phyloP scores from a whole-genome alignment of 164 flowering plant genomes.

The Vitis amurensis region DNA sequence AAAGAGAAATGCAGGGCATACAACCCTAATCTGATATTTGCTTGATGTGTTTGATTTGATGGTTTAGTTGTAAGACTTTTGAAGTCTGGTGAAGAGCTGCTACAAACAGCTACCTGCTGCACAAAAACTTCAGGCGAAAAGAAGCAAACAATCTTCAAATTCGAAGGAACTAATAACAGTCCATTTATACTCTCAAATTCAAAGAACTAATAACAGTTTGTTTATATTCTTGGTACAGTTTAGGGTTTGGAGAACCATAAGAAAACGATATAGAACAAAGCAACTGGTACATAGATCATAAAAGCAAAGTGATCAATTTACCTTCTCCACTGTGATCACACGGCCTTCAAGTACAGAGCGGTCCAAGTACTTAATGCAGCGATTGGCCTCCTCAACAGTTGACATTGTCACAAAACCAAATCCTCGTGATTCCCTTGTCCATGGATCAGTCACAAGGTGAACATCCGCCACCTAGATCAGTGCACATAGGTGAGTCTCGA shows the following conservation, averaged over 20 bases:
- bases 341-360: slow-evolving; percentile 86
- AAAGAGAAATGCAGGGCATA: slow-evolving; percentile 85
- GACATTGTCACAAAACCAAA: slow-evolving; percentile 96
- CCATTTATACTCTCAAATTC: slow-evolving; percentile 7
- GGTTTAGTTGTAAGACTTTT: slow-evolving; percentile 54
- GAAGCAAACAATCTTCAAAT: slow-evolving; percentile 51
- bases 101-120: slow-evolving; percentile 91
- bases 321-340: slow-evolving; percentile 93
- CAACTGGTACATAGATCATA: neutral
- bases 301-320: slow-evolving; percentile 12
- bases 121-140: slow-evolving; percentile 70
- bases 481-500: neutral
- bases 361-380: slow-evolving; percentile 78
- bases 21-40: slow-evolving; percentile 90
- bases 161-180: slow-evolving; percentile 19
- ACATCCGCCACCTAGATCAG: slow-evolving; percentile 68
- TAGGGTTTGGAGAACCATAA: too few species aligned
- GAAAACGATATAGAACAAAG: neutral
- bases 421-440: slow-evolving; percentile 93
- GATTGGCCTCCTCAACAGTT: slow-evolving; percentile 60
- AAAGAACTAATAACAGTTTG: too few species aligned
- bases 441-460: slow-evolving; percentile 92
- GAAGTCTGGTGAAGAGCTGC: slow-evolving; percentile 93
- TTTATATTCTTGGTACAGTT: too few species aligned
- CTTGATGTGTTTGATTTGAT: slow-evolving; percentile 67